A percentile compares a stretch with the other conserved stretches of the same genome.
Conservation (phyloP, 805 yeast species). For the Saccharomycopsis amapae region DNA sequence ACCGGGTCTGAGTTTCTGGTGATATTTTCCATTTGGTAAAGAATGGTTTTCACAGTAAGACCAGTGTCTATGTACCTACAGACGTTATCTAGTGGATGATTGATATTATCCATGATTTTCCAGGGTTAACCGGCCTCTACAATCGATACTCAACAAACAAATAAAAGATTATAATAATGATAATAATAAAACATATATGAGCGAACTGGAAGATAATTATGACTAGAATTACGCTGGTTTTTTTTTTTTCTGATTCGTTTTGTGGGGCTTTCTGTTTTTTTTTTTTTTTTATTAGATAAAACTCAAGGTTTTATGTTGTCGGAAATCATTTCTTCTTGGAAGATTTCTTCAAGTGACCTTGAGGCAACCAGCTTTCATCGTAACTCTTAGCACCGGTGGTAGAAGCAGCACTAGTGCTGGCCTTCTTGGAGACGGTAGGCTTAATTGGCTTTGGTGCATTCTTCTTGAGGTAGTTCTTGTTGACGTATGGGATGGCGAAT, state of each 20-base stretch:
- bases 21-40: slow-evolving; percentile 21
- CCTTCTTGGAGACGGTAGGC: slow-evolving; percentile 23
- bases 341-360: slow-evolving; percentile 39
- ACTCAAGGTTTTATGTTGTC: neutral
- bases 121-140: too few species aligned
- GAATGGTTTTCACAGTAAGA: neutral
- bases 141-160: too few species aligned
- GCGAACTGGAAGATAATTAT: too few species aligned
- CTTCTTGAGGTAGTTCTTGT: slow-evolving; percentile 31
- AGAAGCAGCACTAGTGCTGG: slow-evolving; percentile 27
- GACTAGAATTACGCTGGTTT: neutral
- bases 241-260: neutral
- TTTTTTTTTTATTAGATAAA: neutral
- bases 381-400: slow-evolving; percentile 25
- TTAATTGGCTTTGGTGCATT: slow-evolving; percentile 21
- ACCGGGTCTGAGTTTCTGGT: neutral
- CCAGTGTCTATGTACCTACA: too few species aligned
- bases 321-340: slow-evolving; percentile 27
- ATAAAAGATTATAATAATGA: too few species aligned
- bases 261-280: slow-evolving; percentile 4
- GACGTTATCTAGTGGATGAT: too few species aligned
- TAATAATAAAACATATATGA: too few species aligned
- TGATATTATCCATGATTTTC: too few species aligned
- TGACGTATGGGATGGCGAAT: slow-evolving; percentile 42
- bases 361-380: slow-evolving; percentile 55